Conservation (phyloP, 768 basidiomycete genomes). For the Kwoniella sp. region DNA sequence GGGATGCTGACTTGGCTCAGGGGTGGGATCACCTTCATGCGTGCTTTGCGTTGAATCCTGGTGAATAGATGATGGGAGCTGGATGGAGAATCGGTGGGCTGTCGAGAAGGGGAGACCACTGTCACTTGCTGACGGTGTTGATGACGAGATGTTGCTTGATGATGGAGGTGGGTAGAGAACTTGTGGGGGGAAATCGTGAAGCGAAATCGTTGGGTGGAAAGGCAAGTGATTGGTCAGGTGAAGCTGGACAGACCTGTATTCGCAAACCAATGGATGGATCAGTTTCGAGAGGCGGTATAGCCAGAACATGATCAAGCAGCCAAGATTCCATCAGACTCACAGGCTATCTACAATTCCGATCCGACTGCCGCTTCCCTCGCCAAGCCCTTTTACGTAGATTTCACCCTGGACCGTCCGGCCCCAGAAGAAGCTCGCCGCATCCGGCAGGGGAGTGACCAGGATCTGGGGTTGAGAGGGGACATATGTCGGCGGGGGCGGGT, state of each 20-base stretch:
- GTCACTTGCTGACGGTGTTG: constrained; percentile 2
- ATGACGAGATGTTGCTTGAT: constrained; percentile 20
- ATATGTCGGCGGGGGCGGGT: constrained; percentile 43
- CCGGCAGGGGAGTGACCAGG: constrained; percentile 48
- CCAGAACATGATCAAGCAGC: no score
- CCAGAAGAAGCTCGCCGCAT: constrained; percentile 52
- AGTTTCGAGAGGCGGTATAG: no score
- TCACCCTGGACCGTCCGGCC: constrained; percentile 49
- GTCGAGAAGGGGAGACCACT: constrained; percentile 37
- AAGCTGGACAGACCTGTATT: constrained; percentile 36
- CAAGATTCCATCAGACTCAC: constrained; percentile 17
- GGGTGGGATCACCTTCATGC: constrained; percentile 4
- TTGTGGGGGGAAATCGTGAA: constrained; percentile 29
- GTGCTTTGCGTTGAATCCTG: background rate
- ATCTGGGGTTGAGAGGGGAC: constrained; percentile 48
- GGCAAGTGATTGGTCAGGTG: constrained; percentile 39
- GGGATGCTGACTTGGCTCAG: background rate
- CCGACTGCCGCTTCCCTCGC: constrained; percentile 24
- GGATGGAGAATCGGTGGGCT: constrained; percentile 42
- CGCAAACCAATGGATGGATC: no score
- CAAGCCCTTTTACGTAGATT: constrained; percentile 53
- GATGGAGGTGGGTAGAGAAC: constrained; percentile 34
- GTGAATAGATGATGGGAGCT: constrained; percentile 24
- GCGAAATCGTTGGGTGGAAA: constrained; percentile 24
- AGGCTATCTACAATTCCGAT: constrained; percentile 30